phyloP scores from a whole-genome alignment of 768 basidiomycete species.

The Rhodotorula graminis region DNA sequence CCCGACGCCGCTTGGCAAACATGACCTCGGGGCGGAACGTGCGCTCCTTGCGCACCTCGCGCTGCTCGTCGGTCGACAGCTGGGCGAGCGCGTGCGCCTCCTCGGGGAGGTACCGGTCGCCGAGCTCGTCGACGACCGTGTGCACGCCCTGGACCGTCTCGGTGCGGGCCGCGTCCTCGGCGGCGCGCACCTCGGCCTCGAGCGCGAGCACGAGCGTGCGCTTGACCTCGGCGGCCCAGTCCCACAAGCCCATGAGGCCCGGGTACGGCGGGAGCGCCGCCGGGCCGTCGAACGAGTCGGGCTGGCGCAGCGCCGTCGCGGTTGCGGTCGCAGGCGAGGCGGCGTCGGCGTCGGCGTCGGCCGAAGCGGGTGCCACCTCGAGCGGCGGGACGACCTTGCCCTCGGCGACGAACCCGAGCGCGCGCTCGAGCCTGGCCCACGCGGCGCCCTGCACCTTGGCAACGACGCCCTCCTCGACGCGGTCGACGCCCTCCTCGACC shows the following conservation, averaged over 20 bases:
- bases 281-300: slow-evolving; percentile 26
- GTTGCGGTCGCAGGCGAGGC: neutral
- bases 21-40: slow-evolving; percentile 97
- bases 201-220: slow-evolving; percentile 46
- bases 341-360: slow-evolving; percentile 45
- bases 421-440: slow-evolving; percentile 59
- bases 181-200: slow-evolving; percentile 47
- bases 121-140: slow-evolving; percentile 52
- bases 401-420: slow-evolving; percentile 68
- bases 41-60: slow-evolving; percentile 52
- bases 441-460: slow-evolving; percentile 56
- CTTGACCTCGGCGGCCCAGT: slow-evolving; percentile 49
- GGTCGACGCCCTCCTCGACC: slow-evolving; percentile 72
- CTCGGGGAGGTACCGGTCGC: slow-evolving; percentile 62
- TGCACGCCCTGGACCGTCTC: slow-evolving; percentile 47
- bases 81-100: neutral
- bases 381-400: slow-evolving; percentile 65
- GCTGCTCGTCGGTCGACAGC: slow-evolving; percentile 51
- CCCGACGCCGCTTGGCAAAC: slow-evolving; percentile 63
- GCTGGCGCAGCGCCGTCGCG: neutral
- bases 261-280: slow-evolving; percentile 47
- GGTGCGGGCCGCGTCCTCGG: slow-evolving; percentile 48
- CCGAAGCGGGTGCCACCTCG: slow-evolving; percentile 24
- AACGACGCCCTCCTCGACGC: slow-evolving; percentile 69
- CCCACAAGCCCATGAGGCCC: slow-evolving; percentile 50